These are phyloP conservation scores for Leavenworthia alabamica DNA, from an alignment of 345 rosid genomes.

Conservation along the genomic window DNA sequence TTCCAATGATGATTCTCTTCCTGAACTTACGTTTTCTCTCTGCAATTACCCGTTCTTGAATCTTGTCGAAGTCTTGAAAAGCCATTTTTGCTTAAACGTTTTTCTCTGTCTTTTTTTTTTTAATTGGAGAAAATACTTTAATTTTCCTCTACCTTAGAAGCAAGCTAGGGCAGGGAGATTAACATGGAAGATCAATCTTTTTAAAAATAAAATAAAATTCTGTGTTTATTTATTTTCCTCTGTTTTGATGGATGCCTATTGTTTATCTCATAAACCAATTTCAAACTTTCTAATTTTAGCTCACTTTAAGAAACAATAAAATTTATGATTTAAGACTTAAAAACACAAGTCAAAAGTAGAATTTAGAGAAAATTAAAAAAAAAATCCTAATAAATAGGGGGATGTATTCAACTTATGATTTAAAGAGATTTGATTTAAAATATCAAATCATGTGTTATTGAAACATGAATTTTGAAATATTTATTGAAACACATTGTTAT, in stretches of 20 bases:
- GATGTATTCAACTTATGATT: too few species aligned
- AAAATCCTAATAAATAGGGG: too few species aligned
- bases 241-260: conserved; percentile 23
- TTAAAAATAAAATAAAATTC: too few species aligned
- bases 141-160: conserved; percentile 48
- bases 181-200: conserved; percentile 1
- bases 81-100: conserved; percentile 39
- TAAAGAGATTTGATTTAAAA: too few species aligned
- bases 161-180: conserved; percentile 49
- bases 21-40: conserved; percentile 51
- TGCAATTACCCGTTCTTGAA: conserved; percentile 56
- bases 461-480: too few species aligned
- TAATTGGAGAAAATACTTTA: conserved; percentile 23
- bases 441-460: too few species aligned
- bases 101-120: background rate
- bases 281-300: conserved; percentile 18
- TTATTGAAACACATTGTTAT: too few species aligned
- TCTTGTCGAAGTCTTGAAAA: conserved; percentile 74
- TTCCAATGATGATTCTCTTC: conserved; percentile 38
- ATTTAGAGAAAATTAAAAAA: background rate
- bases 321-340: background rate
- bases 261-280: conserved; percentile 6
- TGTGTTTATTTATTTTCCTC: background rate
- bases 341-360: background rate
- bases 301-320: background rate